Evolutionary conservation across 2,329 filamentous ascomycete species (phyloP).

Genomic region (Cercospora zeina): DNA sequence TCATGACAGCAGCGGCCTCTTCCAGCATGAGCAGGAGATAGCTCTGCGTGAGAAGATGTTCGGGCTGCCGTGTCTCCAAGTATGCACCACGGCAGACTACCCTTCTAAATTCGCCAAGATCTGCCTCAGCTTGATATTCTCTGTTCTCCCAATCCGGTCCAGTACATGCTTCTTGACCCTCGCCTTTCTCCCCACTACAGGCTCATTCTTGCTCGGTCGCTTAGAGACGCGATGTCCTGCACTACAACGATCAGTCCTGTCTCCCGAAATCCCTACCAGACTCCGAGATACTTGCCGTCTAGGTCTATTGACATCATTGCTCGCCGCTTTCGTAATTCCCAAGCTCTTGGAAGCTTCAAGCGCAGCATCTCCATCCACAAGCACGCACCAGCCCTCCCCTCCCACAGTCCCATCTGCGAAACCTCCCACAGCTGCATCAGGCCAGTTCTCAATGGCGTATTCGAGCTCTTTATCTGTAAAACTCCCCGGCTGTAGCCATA

Average conservation of each 20-base stretch:
- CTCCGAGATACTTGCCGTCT: constrained; percentile 16
- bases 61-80: background rate
- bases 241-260: constrained; percentile 18
- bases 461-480: constrained; percentile 74
- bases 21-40: no score
- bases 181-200: constrained; percentile 17
- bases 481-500: constrained; percentile 90
- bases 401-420: constrained; percentile 66
- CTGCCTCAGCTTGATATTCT: constrained; percentile 14
- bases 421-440: constrained; percentile 65
- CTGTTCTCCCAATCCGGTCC: constrained; percentile 14
- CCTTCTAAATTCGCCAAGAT: constrained; percentile 17
- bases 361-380: constrained; percentile 76
- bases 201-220: constrained; percentile 8
- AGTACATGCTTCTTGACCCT: constrained; percentile 20
- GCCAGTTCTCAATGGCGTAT: constrained; percentile 68
- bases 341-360: constrained; percentile 49
- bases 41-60: no score
- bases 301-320: background rate
- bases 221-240: constrained; percentile 22
- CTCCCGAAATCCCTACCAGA: background rate
- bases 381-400: constrained; percentile 79
- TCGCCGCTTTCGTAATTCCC: constrained; percentile 1
- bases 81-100: background rate
- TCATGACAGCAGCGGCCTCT: no score